Evolutionary conservation across 306 rosid genomes (phyloP).

Genomic region (Cucumis sativus): Cucumber_9930_V3 NC_026657.2:391001-391500

Average conservation of each 20-base stretch:
- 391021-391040: constrained; percentile 93
- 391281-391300: constrained; percentile 68
- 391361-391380: constrained; percentile 43
- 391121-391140: constrained; percentile 69
- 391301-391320: constrained; percentile 53
- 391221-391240: constrained; percentile 70
- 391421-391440: constrained; percentile 30
- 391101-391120: constrained; percentile 74
- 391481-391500: constrained; percentile 17
- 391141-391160: constrained; percentile 80
- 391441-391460: constrained; percentile 31
- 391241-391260: constrained; percentile 56
- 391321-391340: constrained; percentile 46
- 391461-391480: constrained; percentile 23
- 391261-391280: constrained; percentile 62
- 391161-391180: constrained; percentile 84
- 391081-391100: constrained; percentile 87
- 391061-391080: constrained; percentile 90
- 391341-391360: constrained; percentile 49
- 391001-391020: constrained; percentile 83
- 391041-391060: constrained; percentile 91
- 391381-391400: constrained; percentile 50
- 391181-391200: constrained; percentile 55
- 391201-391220: constrained; percentile 59
- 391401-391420: constrained; percentile 40